Evolutionary conservation across 2,329 filamentous ascomycete genomes (phyloP).

Genomic region (Penicillium rolfsii): DNA sequence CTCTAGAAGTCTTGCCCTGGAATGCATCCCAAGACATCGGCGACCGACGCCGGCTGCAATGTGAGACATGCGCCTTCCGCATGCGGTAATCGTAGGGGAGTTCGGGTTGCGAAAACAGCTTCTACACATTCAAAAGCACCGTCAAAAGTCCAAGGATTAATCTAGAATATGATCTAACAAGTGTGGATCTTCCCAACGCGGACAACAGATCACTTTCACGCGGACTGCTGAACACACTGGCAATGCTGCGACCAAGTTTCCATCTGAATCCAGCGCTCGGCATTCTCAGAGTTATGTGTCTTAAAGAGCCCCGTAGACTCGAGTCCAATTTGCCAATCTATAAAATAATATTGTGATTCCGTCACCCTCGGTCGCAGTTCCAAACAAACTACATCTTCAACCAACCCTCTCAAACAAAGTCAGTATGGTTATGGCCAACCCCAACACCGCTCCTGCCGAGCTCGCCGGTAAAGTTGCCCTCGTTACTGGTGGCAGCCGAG

Average conservation of each 20-base stretch:
- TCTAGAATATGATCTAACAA: no score
- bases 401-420: neutral
- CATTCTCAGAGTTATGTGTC: neutral
- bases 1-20: neutral
- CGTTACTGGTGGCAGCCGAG: slow-evolving; percentile 43
- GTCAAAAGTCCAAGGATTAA: neutral
- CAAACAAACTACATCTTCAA: neutral
- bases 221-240: no score
- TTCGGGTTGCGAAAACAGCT: neutral
- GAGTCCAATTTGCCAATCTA: neutral
- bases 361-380: neutral
- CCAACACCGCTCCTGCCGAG: slow-evolving; percentile 20
- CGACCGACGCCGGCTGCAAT: slow-evolving; percentile 10
- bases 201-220: neutral
- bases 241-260: neutral
- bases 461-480: slow-evolving; percentile 44
- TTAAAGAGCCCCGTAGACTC: neutral
- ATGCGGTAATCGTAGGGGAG: slow-evolving; percentile 15
- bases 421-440: slow-evolving; percentile 25
- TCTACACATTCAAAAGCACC: neutral
- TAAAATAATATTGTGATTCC: neutral
- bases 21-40: slow-evolving; percentile 19
- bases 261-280: neutral
- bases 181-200: neutral
- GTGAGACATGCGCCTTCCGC: slow-evolving; percentile 15